These are phyloP conservation scores for Plasmodium falciparum DNA, from an alignment of 169 alveolate genomes.

Conservation along the genomic window DNA sequence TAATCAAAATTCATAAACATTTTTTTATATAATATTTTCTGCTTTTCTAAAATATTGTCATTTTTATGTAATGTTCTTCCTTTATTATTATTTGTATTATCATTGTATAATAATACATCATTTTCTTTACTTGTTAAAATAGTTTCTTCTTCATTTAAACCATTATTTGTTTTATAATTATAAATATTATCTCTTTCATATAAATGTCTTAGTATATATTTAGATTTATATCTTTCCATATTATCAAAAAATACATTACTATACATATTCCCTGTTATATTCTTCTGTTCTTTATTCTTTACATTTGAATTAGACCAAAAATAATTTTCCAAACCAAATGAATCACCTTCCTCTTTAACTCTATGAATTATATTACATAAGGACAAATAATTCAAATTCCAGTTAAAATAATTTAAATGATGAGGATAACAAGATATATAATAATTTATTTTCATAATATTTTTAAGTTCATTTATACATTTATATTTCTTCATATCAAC, in stretches of 20 bases:
- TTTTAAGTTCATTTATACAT: background rate
- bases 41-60: background rate
- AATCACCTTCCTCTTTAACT: too few relatives aligned
- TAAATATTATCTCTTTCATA: background rate
- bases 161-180: too few relatives aligned
- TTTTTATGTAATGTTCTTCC: background rate
- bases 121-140: too few relatives aligned
- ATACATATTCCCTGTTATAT: background rate
- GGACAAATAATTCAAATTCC: slow-evolving; percentile 1
- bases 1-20: slow-evolving; percentile 14
- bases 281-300: too few relatives aligned
- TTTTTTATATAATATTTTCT: background rate
- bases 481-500: background rate
- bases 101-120: too few relatives aligned
- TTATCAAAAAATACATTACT: background rate
- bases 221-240: background rate
- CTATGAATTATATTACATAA: background rate
- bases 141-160: too few relatives aligned
- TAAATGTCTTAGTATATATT: background rate
- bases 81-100: too few relatives aligned
- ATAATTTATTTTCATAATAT: background rate
- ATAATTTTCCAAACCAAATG: too few relatives aligned
- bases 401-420: slow-evolving; percentile 36
- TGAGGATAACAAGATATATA: slow-evolving; percentile 22
- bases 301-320: too few relatives aligned